These are phyloP conservation scores for Fremontodendron californicum DNA, from an alignment of 345 rosid genomes.

Conservation along the genomic window DNA sequence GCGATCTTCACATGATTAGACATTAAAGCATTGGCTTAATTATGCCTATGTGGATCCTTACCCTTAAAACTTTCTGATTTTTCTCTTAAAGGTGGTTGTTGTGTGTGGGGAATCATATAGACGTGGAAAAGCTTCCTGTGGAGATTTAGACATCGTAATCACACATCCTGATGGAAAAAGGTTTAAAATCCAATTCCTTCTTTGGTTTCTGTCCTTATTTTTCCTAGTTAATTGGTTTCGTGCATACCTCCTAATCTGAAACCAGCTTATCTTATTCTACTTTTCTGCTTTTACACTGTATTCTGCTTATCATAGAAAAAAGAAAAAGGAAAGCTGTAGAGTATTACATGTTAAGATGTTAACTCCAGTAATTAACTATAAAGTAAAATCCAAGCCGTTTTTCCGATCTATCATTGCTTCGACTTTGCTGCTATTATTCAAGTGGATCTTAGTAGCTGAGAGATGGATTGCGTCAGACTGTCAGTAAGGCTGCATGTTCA, in stretches of 20 bases:
- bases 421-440: background rate
- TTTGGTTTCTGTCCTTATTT: background rate
- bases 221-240: background rate
- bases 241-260: background rate
- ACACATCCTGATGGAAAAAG: slow-evolving; percentile 92
- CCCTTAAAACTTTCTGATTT: background rate
- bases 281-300: background rate
- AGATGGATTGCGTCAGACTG: background rate
- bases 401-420: background rate
- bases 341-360: background rate
- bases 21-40: background rate
- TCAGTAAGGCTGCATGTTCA: background rate
- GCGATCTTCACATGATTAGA: background rate
- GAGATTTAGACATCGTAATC: slow-evolving; percentile 79
- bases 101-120: slow-evolving; percentile 95
- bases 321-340: background rate
- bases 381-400: background rate
- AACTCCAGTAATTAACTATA: background rate
- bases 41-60: background rate
- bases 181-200: slow-evolving; percentile 26
- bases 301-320: background rate
- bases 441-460: background rate
- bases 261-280: background rate
- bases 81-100: slow-evolving; percentile 53
- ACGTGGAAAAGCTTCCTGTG: slow-evolving; percentile 93